A percentile compares a stretch with the other conserved stretches of the same genome.
These are phyloP conservation scores for Pythium biforme DNA, from an alignment of 352 stramenopile genomes.

Conservation along the genomic window DNA sequence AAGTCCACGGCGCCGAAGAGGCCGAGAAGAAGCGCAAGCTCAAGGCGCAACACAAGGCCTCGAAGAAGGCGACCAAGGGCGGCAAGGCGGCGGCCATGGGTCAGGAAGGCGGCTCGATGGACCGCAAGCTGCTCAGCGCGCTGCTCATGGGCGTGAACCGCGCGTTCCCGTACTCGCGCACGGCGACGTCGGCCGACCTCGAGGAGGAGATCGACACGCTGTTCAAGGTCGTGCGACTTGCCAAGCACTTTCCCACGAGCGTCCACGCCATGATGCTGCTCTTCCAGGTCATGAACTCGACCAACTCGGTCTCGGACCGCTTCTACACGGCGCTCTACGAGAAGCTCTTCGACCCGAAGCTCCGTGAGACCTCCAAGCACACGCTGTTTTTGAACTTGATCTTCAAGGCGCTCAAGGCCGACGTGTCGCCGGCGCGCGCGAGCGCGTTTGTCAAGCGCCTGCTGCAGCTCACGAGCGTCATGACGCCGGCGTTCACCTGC, in stretches of 20 bases:
- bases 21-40: constrained; percentile 46
- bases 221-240: constrained; percentile 81
- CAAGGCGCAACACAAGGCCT: constrained; percentile 42
- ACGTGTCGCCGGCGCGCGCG: constrained; percentile 82
- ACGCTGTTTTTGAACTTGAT: constrained; percentile 98
- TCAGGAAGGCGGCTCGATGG: constrained; percentile 58
- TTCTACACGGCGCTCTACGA: constrained; percentile 98
- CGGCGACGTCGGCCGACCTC: constrained; percentile 65
- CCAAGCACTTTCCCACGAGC: constrained; percentile 86
- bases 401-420: constrained; percentile 96
- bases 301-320: constrained; percentile 89
- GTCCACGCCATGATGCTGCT: constrained; percentile 98
- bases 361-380: constrained; percentile 92
- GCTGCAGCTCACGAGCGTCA: constrained; percentile 77
- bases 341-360: constrained; percentile 89
- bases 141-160: constrained; percentile 98
- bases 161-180: constrained; percentile 93
- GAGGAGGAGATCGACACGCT: constrained; percentile 75
- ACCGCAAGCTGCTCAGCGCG: constrained; percentile 94
- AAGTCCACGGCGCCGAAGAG: constrained; percentile 63
- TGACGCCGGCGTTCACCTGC: constrained; percentile 89
- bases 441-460: constrained; percentile 95
- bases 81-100: constrained; percentile 8
- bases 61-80: constrained; percentile 48
- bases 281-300: constrained; percentile 89